Evolutionary conservation across 1,284 basidiomycete genomes (phyloP), one percentile per base, ranked within the genome.

Genomic region (Mycena citricolor): DNA sequence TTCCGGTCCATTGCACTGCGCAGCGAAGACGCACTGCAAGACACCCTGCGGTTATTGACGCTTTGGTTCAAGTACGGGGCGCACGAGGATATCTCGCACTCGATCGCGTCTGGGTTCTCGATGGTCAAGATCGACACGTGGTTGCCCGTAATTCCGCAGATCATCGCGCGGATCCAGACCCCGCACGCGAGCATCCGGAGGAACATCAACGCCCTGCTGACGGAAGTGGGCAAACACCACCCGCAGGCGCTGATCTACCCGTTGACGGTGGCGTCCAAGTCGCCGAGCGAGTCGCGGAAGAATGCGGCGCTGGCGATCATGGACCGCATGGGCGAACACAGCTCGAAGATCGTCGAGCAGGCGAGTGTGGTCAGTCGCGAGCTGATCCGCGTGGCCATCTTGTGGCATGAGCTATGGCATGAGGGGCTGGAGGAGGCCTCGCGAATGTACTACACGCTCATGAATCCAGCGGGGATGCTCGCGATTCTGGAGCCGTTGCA

Each of bases 401-500:
- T 99, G 13, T 99, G 97, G 97, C 94, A 99, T 59, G 97, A 99
- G 65, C 75, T 97, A 61, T 99, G 97, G 97, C 94, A 98, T 60
- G 97, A 99, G 69, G 94, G 93, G 11, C 73, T 99, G 23, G 97
- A 99, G 68, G 97, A 99, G 65, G 97, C 97, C 4, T 98, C 94
- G 10, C 81, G 97, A 39, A 74, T 95, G 43, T 99, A 95, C 71
- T 99, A 94, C 70, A 95, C 92, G n/a, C 94, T 99, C 58, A 91
- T 94, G 63, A 97, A 99, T 62, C 89, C 95, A 13, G 90, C 93
- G 55, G 97, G 89, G 8, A 99, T 99, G 97, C 97, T 98, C 61
- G 87, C 86, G 23, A 90, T 86, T 12, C 68, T 99, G 49, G 94
- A 97, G 57, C 95, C 95, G 4, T 69, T 99, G 51, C 97, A 99